Conservation (phyloP, 2,329 filamentous ascomycete species). For the Coniella vitis region DNA sequence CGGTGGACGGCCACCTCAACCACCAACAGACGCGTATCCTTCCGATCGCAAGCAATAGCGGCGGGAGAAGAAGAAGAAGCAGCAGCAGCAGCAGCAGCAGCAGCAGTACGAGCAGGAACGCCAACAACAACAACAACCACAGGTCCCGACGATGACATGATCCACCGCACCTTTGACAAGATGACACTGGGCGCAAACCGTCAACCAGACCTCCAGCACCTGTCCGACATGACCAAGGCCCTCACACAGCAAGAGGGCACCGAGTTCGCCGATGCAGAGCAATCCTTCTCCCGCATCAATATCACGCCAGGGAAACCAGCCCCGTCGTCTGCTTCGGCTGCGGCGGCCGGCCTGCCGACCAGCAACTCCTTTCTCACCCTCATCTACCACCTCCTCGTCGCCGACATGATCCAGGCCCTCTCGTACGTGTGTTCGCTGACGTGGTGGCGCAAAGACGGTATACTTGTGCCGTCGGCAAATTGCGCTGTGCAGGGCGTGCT, state of each 20-base stretch:
- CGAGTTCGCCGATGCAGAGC: no score
- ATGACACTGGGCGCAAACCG: background rate
- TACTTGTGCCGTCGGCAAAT: constrained; percentile 45
- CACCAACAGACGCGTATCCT: no score
- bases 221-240: background rate
- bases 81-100: background rate
- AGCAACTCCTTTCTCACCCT: constrained; percentile 63
- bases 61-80: no score
- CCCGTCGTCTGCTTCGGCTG: no score
- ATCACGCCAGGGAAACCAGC: no score
- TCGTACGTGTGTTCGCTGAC: constrained; percentile 57
- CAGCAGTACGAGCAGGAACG: no score
- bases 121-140: background rate
- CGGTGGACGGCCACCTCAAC: no score
- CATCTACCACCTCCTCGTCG: constrained; percentile 62
- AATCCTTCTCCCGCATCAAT: no score
- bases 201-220: background rate
- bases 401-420: constrained; percentile 59
- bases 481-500: constrained; percentile 63
- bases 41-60: no score
- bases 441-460: constrained; percentile 48
- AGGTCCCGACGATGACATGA: background rate
- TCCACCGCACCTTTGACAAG: background rate
- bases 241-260: background rate
- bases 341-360: constrained; percentile 15